A percentile compares a stretch with the other conserved stretches of the same genome.
Conservation (phyloP, 2,329 filamentous ascomycete genomes). For the Furcasterigmium furcatum region DNA sequence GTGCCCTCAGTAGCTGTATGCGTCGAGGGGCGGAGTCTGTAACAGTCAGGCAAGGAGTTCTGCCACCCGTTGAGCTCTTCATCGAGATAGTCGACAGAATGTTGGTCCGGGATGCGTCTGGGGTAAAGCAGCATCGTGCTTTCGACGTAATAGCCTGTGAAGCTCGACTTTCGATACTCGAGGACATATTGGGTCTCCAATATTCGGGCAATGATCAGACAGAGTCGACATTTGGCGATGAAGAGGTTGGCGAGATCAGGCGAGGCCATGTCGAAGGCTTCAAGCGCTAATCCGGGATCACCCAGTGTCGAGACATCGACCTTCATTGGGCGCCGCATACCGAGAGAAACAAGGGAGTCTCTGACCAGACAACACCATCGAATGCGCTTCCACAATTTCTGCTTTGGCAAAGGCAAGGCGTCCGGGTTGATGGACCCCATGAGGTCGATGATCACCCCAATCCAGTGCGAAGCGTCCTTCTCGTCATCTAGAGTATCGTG, state of each 20-base stretch:
- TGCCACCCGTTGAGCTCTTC: neutral
- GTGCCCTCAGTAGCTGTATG: neutral
- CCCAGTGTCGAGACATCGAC: constrained; percentile 49
- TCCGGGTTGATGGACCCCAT: constrained; percentile 49
- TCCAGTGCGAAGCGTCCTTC: constrained; percentile 71
- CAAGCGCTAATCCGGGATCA: constrained; percentile 61
- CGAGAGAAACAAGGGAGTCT: constrained; percentile 62
- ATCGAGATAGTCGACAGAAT: neutral
- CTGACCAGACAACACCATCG: constrained; percentile 71
- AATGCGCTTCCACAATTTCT: constrained; percentile 62
- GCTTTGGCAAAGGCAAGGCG: constrained; percentile 57
- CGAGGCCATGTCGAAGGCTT: constrained; percentile 53
- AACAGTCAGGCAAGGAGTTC: neutral
- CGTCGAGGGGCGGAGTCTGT: neutral
- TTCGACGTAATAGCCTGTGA: neutral
- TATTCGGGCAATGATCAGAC: neutral
- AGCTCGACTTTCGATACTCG: neutral
- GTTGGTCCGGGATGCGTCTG: neutral
- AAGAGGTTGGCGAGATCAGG: neutral
- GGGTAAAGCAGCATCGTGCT: neutral
- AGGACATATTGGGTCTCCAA: neutral
- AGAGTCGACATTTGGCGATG: neutral
- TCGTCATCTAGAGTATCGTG: constrained; percentile 68
- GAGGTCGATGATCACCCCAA: constrained; percentile 64
- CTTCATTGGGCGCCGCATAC: constrained; percentile 66